phyloP scores from a whole-genome alignment of 2,329 filamentous ascomycete genomes.

The Hypoxylon sp. region DNA sequence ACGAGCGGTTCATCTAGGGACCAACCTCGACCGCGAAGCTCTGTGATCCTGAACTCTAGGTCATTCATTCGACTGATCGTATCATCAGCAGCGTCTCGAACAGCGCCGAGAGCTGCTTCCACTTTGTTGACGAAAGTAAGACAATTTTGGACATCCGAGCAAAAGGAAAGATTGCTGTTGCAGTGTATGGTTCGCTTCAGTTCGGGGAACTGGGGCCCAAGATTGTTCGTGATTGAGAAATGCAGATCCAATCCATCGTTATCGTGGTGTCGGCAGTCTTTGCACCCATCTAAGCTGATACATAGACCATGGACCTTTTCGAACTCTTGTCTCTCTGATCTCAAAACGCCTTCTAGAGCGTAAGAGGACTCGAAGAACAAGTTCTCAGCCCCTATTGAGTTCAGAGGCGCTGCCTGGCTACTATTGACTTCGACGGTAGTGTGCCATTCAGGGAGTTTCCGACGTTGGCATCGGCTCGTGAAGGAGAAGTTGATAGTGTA shows the following conservation, averaged over 20 bases:
- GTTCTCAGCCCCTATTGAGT: slow-evolving; percentile 62
- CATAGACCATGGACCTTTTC: slow-evolving; percentile 59
- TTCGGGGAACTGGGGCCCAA: slow-evolving; percentile 64
- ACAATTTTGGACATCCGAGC: slow-evolving; percentile 61
- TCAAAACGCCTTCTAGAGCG: slow-evolving; percentile 60
- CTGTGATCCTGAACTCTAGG: slow-evolving; percentile 63
- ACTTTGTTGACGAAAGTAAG: slow-evolving; percentile 61
- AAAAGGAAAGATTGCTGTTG: slow-evolving; percentile 63
- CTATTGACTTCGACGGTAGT: slow-evolving; percentile 63
- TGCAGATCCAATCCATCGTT: slow-evolving; percentile 63
- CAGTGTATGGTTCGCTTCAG: slow-evolving; percentile 61
- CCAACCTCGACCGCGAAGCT: slow-evolving; percentile 65
- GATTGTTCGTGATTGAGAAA: slow-evolving; percentile 64
- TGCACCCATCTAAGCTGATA: slow-evolving; percentile 56
- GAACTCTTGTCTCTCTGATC: slow-evolving; percentile 59
- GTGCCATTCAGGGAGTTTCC: slow-evolving; percentile 57
- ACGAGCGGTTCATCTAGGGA: slow-evolving; percentile 62
- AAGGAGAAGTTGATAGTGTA: slow-evolving; percentile 65
- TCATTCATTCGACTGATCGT: slow-evolving; percentile 62
- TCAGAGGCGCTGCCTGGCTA: slow-evolving; percentile 64
- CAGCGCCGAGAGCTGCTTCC: slow-evolving; percentile 56
- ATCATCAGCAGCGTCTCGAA: slow-evolving; percentile 61
- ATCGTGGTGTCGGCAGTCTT: slow-evolving; percentile 59
- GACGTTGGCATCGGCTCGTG: slow-evolving; percentile 59
- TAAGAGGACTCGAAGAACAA: slow-evolving; percentile 63